Evolutionary conservation across 805 yeast species (phyloP).

Genomic region (Candida odintsovae): DNA sequence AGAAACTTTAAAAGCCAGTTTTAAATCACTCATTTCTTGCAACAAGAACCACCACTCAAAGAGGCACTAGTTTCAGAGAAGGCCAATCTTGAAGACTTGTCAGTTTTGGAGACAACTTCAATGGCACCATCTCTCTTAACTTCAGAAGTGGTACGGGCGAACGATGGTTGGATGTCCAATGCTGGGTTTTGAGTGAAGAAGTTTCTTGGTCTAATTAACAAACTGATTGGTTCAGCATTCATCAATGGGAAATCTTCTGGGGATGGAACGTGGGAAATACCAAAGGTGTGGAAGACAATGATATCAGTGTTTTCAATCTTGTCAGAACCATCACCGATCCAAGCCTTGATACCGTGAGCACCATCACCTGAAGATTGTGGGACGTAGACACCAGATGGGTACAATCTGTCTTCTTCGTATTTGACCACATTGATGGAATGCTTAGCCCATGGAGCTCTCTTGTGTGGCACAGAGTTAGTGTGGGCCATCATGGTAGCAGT

Average conservation of each 20-base stretch:
- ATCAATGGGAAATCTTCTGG: constrained; percentile 88
- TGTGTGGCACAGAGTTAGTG: constrained; percentile 66
- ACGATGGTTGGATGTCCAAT: constrained; percentile 66
- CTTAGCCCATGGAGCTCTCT: constrained; percentile 81
- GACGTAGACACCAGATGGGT: constrained; percentile 78
- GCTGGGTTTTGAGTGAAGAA: constrained; percentile 76
- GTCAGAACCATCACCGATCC: constrained; percentile 61
- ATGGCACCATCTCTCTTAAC: constrained; percentile 28
- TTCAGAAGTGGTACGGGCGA: constrained; percentile 42
- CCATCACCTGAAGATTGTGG: constrained; percentile 74
- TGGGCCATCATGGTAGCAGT: constrained; percentile 69
- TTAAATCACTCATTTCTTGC: constrained; percentile 17
- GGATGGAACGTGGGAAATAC: constrained; percentile 81
- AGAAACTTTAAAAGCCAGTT: not conserved
- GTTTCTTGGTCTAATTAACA: constrained; percentile 72
- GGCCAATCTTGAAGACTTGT: constrained; percentile 47
- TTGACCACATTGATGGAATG: constrained; percentile 64
- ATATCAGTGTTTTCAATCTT: constrained; percentile 63
- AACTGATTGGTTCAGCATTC: constrained; percentile 80
- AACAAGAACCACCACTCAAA: constrained; percentile 14
- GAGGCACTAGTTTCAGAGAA: constrained; percentile 26
- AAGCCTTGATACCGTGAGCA: constrained; percentile 55
- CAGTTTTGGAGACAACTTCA: constrained; percentile 39
- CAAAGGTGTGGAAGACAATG: constrained; percentile 75
- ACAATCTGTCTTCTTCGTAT: constrained; percentile 64